phyloP scores from a whole-genome alignment of 176 grass and related monocot genomes.

The Oryza glaberrima region DNA sequence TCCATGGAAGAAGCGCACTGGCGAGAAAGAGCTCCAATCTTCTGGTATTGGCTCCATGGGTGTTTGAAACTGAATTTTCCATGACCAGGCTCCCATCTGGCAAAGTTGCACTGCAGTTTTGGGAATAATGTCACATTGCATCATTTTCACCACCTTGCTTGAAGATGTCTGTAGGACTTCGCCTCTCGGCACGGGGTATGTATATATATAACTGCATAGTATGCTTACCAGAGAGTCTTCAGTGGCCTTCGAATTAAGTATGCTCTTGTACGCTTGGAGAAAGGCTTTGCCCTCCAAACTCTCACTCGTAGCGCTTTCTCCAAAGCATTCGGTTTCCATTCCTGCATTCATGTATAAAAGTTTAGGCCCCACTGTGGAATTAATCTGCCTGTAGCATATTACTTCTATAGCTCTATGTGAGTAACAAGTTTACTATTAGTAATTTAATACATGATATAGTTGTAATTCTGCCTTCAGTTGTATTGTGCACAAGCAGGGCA shows the following conservation, averaged over 20 bases:
- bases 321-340: slow-evolving; percentile 68
- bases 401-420: too few relatives aligned
- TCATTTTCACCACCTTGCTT: neutral
- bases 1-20: slow-evolving; percentile 88
- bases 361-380: neutral
- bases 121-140: neutral
- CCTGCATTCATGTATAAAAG: slow-evolving; percentile 39
- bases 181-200: neutral
- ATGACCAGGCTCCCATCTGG: slow-evolving; percentile 89
- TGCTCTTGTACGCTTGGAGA: slow-evolving; percentile 74
- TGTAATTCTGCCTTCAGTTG: too few relatives aligned
- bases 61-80: slow-evolving; percentile 75
- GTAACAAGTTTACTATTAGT: too few relatives aligned
- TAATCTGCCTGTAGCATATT: neutral
- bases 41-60: slow-evolving; percentile 85
- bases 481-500: too few relatives aligned
- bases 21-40: slow-evolving; percentile 70
- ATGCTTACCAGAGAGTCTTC: slow-evolving; percentile 85
- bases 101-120: slow-evolving; percentile 70
- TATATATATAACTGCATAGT: neutral
- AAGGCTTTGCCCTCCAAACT: slow-evolving; percentile 68
- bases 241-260: slow-evolving; percentile 72
- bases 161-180: neutral
- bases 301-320: slow-evolving; percentile 43
- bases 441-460: neutral